Conservation (phyloP, 2,329 filamentous ascomycete species). For the Fusarium neocosmosporiellum region DNA sequence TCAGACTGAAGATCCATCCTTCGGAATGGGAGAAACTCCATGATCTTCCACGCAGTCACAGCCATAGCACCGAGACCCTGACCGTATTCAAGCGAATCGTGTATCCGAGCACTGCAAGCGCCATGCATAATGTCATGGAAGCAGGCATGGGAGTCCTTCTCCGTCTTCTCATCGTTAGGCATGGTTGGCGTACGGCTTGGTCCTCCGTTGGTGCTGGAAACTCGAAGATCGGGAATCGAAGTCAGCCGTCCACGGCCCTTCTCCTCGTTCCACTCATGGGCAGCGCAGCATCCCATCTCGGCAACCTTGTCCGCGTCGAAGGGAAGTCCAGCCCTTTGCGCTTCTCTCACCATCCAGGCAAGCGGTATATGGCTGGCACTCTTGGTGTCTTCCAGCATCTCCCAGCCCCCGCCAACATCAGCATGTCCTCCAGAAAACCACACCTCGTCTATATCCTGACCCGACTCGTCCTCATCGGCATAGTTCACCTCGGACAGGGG, state of each 20-base stretch:
- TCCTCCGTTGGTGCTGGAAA: conserved; percentile 37
- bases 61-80: conserved; percentile 66
- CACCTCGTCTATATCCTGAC: conserved; percentile 82
- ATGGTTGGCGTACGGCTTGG: conserved; percentile 31
- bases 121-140: conserved; percentile 70
- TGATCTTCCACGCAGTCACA: conserved; percentile 77
- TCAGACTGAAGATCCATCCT: conserved; percentile 81
- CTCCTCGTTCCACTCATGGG: conserved; percentile 6
- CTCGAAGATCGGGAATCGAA: conserved; percentile 46
- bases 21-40: conserved; percentile 86
- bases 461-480: conserved; percentile 58
- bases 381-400: conserved; percentile 65
- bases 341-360: conserved; percentile 75
- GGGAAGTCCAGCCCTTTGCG: conserved; percentile 71
- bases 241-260: conserved; percentile 21
- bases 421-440: conserved; percentile 85
- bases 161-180: conserved; percentile 39
- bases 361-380: conserved; percentile 75
- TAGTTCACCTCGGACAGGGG: conserved; percentile 47
- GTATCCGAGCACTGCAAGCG: conserved; percentile 67
- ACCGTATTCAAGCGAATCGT: conserved; percentile 76
- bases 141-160: conserved; percentile 32
- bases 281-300: conserved; percentile 68
- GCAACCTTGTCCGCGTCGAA: conserved; percentile 77
- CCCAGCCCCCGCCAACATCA: conserved; percentile 84